Percentiles rank a stretch among this genome's conserved stretches.
Evolutionary conservation across 176 grass and related monocot species (phyloP).

Genomic region (Microstegium vimineum): DNA sequence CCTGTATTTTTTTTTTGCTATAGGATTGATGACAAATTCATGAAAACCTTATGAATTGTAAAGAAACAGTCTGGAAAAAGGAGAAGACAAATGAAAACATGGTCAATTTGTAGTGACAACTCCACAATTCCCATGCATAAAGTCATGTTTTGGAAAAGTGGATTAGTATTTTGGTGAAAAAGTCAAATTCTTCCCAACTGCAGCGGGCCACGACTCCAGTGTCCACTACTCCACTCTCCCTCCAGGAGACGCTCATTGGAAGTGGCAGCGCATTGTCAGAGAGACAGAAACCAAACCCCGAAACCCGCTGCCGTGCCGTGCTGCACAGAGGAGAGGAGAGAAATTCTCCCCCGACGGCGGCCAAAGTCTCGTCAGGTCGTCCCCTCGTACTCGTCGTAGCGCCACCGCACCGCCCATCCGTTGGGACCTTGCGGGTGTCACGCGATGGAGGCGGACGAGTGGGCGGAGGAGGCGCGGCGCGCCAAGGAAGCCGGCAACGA

Average conservation of each 20-base stretch:
- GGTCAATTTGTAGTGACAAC: too few relatives aligned
- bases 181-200: neutral
- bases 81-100: too few relatives aligned
- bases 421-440: neutral
- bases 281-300: neutral
- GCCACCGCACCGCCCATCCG: neutral
- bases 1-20: too few relatives aligned
- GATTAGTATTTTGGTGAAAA: too few relatives aligned
- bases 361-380: neutral
- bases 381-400: neutral
- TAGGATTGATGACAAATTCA: too few relatives aligned
- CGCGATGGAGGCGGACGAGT: conserved; percentile 25
- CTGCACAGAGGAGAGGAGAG: neutral
- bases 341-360: neutral
- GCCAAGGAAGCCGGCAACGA: conserved; percentile 27
- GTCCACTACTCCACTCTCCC: too few relatives aligned
- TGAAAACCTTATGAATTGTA: too few relatives aligned
- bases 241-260: neutral
- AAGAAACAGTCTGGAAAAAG: too few relatives aligned
- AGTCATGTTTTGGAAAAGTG: too few relatives aligned
- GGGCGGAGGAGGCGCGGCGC: conserved; percentile 43
- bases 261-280: neutral
- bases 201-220: neutral
- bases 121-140: too few relatives aligned
- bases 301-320: too few relatives aligned